A percentile compares a stretch with the other conserved stretches of the same genome.
phyloP scores from a whole-genome alignment of 2,329 filamentous ascomycete species.

The Malbranchea cinnamomea region DNA sequence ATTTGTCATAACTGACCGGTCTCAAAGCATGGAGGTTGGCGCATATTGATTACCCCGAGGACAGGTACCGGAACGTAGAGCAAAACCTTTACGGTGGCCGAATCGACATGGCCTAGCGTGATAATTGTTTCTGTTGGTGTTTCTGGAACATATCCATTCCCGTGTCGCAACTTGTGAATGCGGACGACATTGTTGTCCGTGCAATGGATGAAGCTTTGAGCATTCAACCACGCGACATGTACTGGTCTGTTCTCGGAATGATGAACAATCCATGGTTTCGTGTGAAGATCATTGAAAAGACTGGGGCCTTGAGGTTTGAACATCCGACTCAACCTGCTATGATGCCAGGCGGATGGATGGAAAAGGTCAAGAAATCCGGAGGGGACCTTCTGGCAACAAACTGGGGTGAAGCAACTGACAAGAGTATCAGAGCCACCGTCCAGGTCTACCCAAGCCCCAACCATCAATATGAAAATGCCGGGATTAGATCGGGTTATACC shows the following conservation, averaged over 20 bases:
- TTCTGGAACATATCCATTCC: constrained; percentile 69
- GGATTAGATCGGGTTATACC: constrained; percentile 48
- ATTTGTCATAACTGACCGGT: not conserved
- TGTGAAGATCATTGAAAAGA: constrained; percentile 58
- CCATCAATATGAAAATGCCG: constrained; percentile 65
- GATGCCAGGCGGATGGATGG: constrained; percentile 82
- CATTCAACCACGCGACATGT: constrained; percentile 81
- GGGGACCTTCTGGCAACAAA: constrained; percentile 67
- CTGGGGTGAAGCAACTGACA: constrained; percentile 61
- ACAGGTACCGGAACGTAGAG: constrained; percentile 56
- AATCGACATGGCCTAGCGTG: constrained; percentile 68
- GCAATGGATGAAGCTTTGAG: constrained; percentile 86
- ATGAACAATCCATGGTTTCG: constrained; percentile 97
- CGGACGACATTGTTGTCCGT: constrained; percentile 63
- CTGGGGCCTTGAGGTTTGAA: constrained; percentile 55
- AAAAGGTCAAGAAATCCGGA: constrained; percentile 67
- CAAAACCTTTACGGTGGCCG: constrained; percentile 57
- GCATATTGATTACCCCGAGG: constrained; percentile 68
- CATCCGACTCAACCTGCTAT: constrained; percentile 73
- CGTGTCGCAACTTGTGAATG: constrained; percentile 43
- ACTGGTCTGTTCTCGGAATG: constrained; percentile 91
- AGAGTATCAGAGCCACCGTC: constrained; percentile 26
- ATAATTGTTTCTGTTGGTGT: constrained; percentile 79
- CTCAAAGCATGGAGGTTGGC: constrained; percentile 64
- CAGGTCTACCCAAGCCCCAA: constrained; percentile 44